Conservation (phyloP, 805 yeast genomes). For the Ogataea pignaliae region DNA sequence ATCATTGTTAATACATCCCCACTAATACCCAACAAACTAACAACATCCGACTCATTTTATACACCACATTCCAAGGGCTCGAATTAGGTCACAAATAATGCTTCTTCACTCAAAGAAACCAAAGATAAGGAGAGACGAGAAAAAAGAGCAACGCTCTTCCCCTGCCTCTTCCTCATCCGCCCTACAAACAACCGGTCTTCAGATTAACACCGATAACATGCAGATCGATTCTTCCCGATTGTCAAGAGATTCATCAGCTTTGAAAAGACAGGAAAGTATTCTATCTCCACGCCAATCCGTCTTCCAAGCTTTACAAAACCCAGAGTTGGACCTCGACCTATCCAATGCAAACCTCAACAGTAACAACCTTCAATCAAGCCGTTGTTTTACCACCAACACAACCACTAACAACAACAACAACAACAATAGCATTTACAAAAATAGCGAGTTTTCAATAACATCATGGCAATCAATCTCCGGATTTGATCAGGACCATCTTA, state of each 20-base stretch:
- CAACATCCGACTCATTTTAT: too few relatives aligned
- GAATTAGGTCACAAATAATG: constrained; percentile 1
- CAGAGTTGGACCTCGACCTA: constrained; percentile 26
- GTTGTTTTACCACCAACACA: not conserved
- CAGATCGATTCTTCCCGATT: too few relatives aligned
- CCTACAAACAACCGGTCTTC: too few relatives aligned
- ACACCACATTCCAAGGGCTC: too few relatives aligned
- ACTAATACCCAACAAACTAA: too few relatives aligned
- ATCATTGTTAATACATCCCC: too few relatives aligned
- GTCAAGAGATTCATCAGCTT: not conserved
- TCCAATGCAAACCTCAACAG: constrained; percentile 4
- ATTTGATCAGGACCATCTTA: not conserved
- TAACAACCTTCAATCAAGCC: not conserved
- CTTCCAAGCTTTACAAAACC: constrained; percentile 29
- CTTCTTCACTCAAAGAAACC: constrained; percentile 11
- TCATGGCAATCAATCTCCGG: constrained; percentile 33
- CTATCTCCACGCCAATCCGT: constrained; percentile 32
- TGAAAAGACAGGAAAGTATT: constrained; percentile 12
- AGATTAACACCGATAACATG: too few relatives aligned
- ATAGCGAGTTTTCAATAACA: constrained; percentile 29
- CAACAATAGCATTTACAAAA: constrained; percentile 6
- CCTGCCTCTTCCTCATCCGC: too few relatives aligned
- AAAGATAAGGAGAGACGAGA: constrained; percentile 2
- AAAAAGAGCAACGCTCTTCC: not conserved
- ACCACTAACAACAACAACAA: not conserved